These are phyloP conservation scores for Pythium rhizo-oryzae DNA, from an alignment of 352 stramenopile genomes.

Conservation along the genomic window DNA sequence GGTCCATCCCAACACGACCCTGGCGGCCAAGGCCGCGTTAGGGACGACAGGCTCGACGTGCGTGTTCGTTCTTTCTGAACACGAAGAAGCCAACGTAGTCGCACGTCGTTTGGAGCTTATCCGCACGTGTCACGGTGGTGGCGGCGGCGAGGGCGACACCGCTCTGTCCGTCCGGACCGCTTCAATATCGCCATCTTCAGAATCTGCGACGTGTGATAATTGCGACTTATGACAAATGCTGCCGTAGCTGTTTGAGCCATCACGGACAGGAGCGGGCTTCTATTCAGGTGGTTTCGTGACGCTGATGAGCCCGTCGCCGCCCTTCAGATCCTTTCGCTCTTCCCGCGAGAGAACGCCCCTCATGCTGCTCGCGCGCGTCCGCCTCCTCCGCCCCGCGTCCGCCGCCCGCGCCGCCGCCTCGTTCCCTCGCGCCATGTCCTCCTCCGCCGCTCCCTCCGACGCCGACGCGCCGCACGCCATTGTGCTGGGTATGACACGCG, in stretches of 20 bases:
- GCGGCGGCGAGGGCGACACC: too few species aligned
- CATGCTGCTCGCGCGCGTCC: constrained; percentile 20
- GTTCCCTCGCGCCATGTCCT: constrained; percentile 1
- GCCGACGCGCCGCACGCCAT: not conserved
- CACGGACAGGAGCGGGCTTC: not conserved
- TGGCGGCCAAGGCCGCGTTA: too few species aligned
- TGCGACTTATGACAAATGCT: not conserved
- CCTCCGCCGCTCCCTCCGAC: not conserved
- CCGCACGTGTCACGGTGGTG: too few species aligned
- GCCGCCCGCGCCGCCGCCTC: not conserved
- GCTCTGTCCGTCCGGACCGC: too few species aligned
- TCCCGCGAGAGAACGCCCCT: not conserved
- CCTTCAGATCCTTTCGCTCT: not conserved
- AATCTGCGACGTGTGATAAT: not conserved
- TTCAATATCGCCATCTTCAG: too few species aligned
- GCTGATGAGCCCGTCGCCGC: not conserved
- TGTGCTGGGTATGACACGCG: not conserved
- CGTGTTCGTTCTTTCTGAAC: too few species aligned
- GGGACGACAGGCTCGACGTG: too few species aligned
- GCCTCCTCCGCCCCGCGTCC: constrained; percentile 8
- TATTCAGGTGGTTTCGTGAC: not conserved
- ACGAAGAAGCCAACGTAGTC: too few species aligned
- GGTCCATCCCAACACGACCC: too few species aligned
- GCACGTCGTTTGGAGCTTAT: too few species aligned
- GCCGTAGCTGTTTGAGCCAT: constrained; percentile 2